Evolutionary conservation across 1,284 basidiomycete species (phyloP).

Genomic region (Malassezia furfur): DNA sequence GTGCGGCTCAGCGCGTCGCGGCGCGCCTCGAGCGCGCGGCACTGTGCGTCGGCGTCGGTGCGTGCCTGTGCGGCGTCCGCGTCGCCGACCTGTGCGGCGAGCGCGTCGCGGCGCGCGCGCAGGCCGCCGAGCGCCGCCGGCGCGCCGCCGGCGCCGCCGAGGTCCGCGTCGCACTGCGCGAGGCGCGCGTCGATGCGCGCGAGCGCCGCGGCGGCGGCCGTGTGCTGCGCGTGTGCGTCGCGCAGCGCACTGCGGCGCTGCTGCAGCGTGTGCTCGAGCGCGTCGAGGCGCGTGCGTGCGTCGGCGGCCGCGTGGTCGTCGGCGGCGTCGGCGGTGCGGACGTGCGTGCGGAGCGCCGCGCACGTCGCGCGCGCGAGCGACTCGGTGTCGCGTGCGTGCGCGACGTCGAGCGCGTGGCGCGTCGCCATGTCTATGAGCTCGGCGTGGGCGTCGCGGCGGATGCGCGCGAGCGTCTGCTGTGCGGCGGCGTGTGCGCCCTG

Average conservation of each 20-base stretch:
- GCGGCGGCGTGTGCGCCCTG: slow-evolving; percentile 11
- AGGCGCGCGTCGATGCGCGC: slow-evolving; percentile 4
- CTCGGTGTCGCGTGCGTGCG: background rate
- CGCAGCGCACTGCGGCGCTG: background rate
- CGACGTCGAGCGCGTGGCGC: background rate
- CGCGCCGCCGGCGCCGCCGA: slow-evolving; percentile 1
- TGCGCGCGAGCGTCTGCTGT: slow-evolving; percentile 24
- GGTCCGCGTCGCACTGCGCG: background rate
- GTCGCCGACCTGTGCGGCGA: background rate
- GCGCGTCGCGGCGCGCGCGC: background rate
- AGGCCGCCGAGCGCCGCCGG: background rate
- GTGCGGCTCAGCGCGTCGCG: slow-evolving; percentile 2
- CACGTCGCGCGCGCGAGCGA: background rate
- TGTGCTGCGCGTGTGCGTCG: slow-evolving; percentile 4
- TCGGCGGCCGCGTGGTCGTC: background rate
- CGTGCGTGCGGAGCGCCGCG: background rate
- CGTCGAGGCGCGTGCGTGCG: background rate
- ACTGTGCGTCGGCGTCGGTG: background rate
- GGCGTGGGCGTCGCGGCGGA: background rate
- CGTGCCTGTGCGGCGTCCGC: background rate
- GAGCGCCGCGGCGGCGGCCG: background rate
- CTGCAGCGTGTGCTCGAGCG: background rate
- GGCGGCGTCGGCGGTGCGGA: background rate
- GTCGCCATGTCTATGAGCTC: background rate
- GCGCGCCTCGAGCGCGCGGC: slow-evolving; percentile 1